phyloP scores from a whole-genome alignment of 345 rosid species.

The Dovyalis caffra region DNA sequence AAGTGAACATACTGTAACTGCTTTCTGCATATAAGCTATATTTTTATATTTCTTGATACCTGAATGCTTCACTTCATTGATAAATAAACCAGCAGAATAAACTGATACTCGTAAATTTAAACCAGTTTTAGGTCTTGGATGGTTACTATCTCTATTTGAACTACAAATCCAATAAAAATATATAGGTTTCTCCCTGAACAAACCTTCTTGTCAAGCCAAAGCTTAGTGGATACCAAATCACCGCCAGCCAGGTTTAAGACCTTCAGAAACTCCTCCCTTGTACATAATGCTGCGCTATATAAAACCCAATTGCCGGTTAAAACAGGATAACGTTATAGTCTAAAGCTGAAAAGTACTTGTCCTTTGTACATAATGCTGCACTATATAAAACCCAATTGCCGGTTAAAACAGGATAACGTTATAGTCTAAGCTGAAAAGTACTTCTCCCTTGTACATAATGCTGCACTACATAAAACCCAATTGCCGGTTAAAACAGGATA shows the following conservation, averaged over 20 bases:
- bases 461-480: constrained; percentile 50
- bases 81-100: neutral
- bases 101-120: neutral
- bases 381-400: constrained; percentile 39
- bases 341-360: constrained; percentile 8
- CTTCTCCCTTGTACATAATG: constrained; percentile 35
- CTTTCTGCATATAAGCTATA: neutral
- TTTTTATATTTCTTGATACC: neutral
- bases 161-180: neutral
- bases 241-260: constrained; percentile 48
- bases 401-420: constrained; percentile 21
- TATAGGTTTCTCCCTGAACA: neutral
- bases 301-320: constrained; percentile 30
- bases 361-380: constrained; percentile 47
- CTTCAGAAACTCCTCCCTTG: constrained; percentile 57
- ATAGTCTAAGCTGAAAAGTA: neutral
- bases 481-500: constrained; percentile 26
- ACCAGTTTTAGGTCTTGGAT: neutral
- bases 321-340: constrained; percentile 3
- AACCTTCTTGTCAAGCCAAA: constrained; percentile 53
- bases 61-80: neutral
- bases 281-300: constrained; percentile 52
- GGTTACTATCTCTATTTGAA: neutral
- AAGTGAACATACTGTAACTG: too few species aligned
- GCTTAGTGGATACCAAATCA: constrained; percentile 45